A percentile compares a stretch with the other conserved stretches of the same genome.
These are phyloP conservation scores for Spongospora subterranea DNA, from an alignment of 208 protist genomes.

Conservation along the genomic window DNA sequence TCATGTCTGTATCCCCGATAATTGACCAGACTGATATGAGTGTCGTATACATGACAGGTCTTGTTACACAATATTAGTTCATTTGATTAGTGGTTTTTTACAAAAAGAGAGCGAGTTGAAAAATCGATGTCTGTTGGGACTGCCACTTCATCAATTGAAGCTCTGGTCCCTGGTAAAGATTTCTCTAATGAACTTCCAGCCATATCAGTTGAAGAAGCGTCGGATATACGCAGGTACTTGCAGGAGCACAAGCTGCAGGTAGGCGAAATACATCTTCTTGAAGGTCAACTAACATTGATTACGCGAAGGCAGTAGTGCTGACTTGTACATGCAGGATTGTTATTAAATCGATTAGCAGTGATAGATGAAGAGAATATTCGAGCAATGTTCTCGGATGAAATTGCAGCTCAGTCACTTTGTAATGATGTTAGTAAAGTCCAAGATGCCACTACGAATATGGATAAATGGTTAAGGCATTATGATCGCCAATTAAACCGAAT, in stretches of 20 bases:
- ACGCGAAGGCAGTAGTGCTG: not conserved
- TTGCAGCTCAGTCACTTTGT: not conserved
- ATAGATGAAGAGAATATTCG: slow-evolving; percentile 22
- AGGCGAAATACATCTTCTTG: not conserved
- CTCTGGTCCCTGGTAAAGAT: no score
- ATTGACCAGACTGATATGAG: no score
- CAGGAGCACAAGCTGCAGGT: not conserved
- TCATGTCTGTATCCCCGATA: no score
- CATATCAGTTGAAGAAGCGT: slow-evolving; percentile 6
- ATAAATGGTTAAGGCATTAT: slow-evolving; percentile 44
- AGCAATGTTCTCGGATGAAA: slow-evolving; percentile 6
- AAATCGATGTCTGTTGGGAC: no score
- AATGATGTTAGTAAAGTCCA: slow-evolving; percentile 12
- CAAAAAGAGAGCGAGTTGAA: no score
- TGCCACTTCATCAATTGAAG: no score
- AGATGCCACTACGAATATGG: not conserved
- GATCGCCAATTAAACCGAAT: slow-evolving; percentile 3
- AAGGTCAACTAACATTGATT: not conserved
- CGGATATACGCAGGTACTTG: slow-evolving; percentile 9
- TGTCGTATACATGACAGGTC: no score
- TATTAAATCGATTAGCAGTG: not conserved
- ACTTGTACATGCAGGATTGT: not conserved
- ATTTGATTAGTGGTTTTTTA: no score
- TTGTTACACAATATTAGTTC: no score
- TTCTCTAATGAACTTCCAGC: slow-evolving; percentile 30